Percentiles rank a stretch among this genome's conserved stretches.
These are phyloP conservation scores for Kandelia obovata DNA, from an alignment of 345 rosid species.

Conservation along the genomic window DNA sequence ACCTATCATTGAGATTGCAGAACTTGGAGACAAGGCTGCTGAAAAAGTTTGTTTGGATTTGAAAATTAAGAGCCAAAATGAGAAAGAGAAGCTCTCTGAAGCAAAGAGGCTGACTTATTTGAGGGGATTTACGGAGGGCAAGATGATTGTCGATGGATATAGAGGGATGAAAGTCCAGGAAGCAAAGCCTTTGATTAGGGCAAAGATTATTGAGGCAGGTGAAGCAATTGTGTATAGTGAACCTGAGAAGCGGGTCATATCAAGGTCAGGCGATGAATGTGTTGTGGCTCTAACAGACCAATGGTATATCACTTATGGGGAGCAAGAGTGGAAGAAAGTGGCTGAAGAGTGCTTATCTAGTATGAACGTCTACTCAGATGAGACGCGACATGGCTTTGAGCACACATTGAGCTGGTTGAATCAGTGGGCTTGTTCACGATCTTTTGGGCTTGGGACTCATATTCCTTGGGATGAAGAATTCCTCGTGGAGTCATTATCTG, in stretches of 20 bases:
- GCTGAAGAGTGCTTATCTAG: slow-evolving; percentile 74
- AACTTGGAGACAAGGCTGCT: slow-evolving; percentile 82
- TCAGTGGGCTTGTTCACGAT: slow-evolving; percentile 99
- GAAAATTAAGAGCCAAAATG: slow-evolving; percentile 89
- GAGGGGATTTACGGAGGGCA: slow-evolving; percentile 86
- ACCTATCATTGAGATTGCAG: slow-evolving; percentile 80
- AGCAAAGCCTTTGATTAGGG: slow-evolving; percentile 68
- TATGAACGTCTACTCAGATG: slow-evolving; percentile 82
- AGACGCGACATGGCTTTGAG: slow-evolving; percentile 82
- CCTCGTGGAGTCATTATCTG: slow-evolving; percentile 89
- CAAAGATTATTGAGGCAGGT: slow-evolving; percentile 63
- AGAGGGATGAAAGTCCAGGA: slow-evolving; percentile 76
- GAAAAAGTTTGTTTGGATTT: slow-evolving; percentile 77
- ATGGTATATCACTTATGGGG: slow-evolving; percentile 93
- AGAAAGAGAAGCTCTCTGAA: slow-evolving; percentile 85
- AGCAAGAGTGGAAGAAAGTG: slow-evolving; percentile 67
- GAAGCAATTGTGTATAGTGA: slow-evolving; percentile 79
- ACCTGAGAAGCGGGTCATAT: slow-evolving; percentile 90
- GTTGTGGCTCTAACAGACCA: slow-evolving; percentile 98
- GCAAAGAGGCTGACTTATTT: slow-evolving; percentile 85
- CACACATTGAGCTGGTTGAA: slow-evolving; percentile 92
- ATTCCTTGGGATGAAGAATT: slow-evolving; percentile 95
- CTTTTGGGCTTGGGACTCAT: slow-evolving; percentile 94
- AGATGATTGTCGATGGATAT: slow-evolving; percentile 70
- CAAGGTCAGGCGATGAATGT: slow-evolving; percentile 97